Evolutionary conservation across 2,329 filamentous ascomycete species (phyloP).

Genomic region (Pseudogymnoascus sp.): DNA sequence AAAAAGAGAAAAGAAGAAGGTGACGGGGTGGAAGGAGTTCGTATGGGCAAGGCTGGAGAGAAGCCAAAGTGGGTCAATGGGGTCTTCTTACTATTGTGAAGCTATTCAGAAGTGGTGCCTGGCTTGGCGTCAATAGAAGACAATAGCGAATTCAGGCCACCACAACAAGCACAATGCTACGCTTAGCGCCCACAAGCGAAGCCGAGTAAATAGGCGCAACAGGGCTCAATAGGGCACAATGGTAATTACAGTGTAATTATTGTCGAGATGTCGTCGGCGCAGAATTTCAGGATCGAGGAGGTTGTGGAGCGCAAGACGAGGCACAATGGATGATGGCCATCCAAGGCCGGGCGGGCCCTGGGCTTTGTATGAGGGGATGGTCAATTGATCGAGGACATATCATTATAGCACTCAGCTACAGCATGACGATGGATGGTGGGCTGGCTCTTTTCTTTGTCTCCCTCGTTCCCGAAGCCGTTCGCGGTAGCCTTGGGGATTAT

Average conservation of each 20-base stretch:
- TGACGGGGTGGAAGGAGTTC: not conserved
- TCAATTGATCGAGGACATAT: slow-evolving; percentile 6
- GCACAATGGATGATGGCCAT: not conserved
- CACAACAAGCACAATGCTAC: not conserved
- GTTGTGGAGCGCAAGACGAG: not conserved
- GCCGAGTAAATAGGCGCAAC: not conserved
- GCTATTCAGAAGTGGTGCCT: slow-evolving; percentile 10
- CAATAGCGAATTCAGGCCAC: slow-evolving; percentile 10
- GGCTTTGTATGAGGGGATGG: not conserved
- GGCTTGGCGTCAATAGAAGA: slow-evolving; percentile 1
- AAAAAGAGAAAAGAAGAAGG: not conserved
- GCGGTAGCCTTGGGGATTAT: not conserved
- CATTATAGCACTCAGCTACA: not conserved
- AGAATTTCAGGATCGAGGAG: not conserved
- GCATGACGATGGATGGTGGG: not conserved
- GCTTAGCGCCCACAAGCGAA: slow-evolving; percentile 1
- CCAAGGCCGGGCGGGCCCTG: not conserved
- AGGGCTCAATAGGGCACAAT: slow-evolving; percentile 1
- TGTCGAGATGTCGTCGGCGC: not conserved
- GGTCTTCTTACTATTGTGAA: slow-evolving; percentile 13
- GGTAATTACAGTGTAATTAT: not conserved
- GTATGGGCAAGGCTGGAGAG: not conserved
- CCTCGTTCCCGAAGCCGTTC: slow-evolving; percentile 1
- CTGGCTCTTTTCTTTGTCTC: slow-evolving; percentile 1
- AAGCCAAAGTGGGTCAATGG: not conserved